These are phyloP conservation scores for Podospora sp. DNA, from an alignment of 495 filamentous ascomycete species.

Conservation along the genomic window DNA sequence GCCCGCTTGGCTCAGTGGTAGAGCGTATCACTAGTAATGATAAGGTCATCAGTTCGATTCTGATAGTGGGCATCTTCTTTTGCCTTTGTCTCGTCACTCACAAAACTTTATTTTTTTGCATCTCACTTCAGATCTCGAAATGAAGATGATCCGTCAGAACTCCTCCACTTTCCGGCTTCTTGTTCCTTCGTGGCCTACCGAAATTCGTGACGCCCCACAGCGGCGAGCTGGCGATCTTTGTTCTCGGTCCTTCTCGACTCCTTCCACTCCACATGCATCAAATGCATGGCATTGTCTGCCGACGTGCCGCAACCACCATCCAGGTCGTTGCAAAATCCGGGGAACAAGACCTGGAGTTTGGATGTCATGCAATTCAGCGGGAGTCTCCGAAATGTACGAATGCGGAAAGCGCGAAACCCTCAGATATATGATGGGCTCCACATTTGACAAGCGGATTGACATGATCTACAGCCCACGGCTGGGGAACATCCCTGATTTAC, in stretches of 20 bases:
- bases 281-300: background rate
- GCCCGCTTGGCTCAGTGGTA: conserved; percentile 17
- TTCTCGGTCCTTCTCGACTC: no score
- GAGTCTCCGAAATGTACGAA: conserved; percentile 16
- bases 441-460: conserved; percentile 1
- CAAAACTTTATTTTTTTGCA: background rate
- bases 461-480: background rate
- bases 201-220: no score
- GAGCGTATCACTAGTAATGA: conserved; percentile 15
- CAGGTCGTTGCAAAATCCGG: background rate
- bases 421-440: conserved; percentile 4
- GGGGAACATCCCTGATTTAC: background rate
- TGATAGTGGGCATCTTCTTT: conserved; percentile 2
- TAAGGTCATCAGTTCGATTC: conserved; percentile 14
- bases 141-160: no score
- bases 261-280: background rate
- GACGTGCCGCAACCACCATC: background rate
- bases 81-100: background rate
- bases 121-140: background rate
- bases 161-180: no score
- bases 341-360: background rate
- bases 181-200: no score
- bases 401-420: background rate
- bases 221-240: no score
- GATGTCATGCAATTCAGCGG: background rate